These are phyloP conservation scores for Pichia sp. DNA, from an alignment of 1,139 yeast species.

Conservation along the genomic window DNA sequence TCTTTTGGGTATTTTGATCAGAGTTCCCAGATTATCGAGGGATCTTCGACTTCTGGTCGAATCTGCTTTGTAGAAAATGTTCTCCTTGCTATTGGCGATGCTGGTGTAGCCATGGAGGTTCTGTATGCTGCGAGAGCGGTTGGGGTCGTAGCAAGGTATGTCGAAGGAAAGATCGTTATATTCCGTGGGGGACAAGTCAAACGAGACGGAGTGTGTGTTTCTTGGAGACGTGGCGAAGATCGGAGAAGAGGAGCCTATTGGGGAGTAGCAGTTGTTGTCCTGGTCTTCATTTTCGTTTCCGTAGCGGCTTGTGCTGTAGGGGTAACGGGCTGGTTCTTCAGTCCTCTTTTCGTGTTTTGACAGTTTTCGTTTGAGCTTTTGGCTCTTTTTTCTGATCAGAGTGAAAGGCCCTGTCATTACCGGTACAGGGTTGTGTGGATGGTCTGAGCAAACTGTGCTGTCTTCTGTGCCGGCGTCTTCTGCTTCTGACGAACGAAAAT, in stretches of 20 bases:
- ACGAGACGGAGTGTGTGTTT: conserved; percentile 7
- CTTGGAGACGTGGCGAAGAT: background rate
- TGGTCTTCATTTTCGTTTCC: background rate
- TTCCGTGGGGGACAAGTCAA: conserved; percentile 7
- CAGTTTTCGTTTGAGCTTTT: conserved; percentile 12
- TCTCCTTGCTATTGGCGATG: background rate
- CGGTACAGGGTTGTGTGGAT: background rate
- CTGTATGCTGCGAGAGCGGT: background rate
- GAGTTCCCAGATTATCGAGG: conserved; percentile 5
- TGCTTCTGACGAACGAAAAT: background rate
- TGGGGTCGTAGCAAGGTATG: background rate
- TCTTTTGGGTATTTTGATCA: conserved; percentile 8
- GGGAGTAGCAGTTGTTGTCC: background rate
- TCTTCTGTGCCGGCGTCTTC: background rate
- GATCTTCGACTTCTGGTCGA: background rate
- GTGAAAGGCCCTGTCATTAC: conserved; percentile 14
- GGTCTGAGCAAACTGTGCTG: no score
- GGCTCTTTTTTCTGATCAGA: conserved; percentile 12
- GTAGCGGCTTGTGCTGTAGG: background rate
- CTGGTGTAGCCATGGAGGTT: background rate
- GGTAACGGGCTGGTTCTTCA: background rate
- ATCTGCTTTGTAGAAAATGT: background rate
- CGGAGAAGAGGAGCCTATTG: conserved; percentile 1
- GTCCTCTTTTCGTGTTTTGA: conserved; percentile 8
- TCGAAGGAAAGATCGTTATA: background rate